Base-by-base conservation (phyloP, 495 filamentous ascomycete genomes). In the Lasiosphaeria ovina region DNA sequence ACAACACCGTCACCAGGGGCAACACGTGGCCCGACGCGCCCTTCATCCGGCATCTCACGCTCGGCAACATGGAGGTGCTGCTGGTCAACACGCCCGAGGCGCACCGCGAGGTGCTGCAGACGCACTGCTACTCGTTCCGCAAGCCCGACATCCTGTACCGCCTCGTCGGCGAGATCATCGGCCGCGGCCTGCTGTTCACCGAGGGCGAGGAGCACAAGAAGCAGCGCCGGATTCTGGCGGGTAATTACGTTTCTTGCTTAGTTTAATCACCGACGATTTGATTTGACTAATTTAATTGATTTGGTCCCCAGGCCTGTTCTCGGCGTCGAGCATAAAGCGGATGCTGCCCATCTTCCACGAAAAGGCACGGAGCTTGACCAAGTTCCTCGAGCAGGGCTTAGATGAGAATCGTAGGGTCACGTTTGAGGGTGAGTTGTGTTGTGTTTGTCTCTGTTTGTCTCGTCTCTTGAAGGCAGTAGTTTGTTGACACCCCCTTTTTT, bases 191-290 rank as follows among this genome's bases (percentile, higher is more conserved):
- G 49, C 51, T 74, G 12, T 62, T 74, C 35, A 55, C 61, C 40
- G 72, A 74, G 32, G 66, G 64, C 2, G 59, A 64, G 5, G 68
- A 62, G 52, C 70, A 72, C 31, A 62, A 64, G 51, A 62, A 52
- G 31, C 67, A 66, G 61, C 50, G 71, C 14, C 61, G 65, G 65
- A 63, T 64, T 50, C 50, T 70, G 6, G 10, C 8, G n/a, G 17
- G 51, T 54, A 16, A 54, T 31, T 47, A 42, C 7, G 12, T 24
- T 24, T 24, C 24, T 17, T 50, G 48, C 3, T 17, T 17, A 7
- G 14, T 24, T 14, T 50, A 11, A 50, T 4, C 1, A 7, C 17
- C 7, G 8, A 17, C 7, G 48, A 45, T 45, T 45, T 44, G n/a
- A 10, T n/a, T 44, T 44, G 40, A 44, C 40, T 44, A 44, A 44